Percentiles rank a stretch among this genome's conserved stretches.
These are phyloP conservation scores for Yarrowia keelungensis DNA, from an alignment of 805 yeast genomes.

Conservation along the genomic window DNA sequence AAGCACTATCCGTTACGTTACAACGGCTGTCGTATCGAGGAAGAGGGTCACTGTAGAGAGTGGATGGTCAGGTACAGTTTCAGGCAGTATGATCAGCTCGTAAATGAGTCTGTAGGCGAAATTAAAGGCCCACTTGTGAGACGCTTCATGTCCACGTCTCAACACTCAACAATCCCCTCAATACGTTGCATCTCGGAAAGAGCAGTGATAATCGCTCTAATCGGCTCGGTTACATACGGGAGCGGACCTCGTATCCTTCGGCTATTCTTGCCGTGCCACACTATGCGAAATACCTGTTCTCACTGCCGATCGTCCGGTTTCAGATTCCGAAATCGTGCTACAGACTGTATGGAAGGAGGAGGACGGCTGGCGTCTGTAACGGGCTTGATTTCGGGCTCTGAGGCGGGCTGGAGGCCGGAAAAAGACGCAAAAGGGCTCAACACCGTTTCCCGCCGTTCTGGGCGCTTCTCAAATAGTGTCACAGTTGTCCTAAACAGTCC, in stretches of 20 bases:
- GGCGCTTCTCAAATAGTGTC: constrained; percentile 3
- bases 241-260: not conserved
- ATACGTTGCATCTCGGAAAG: too few relatives aligned
- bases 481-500: not conserved
- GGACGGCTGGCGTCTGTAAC: not conserved
- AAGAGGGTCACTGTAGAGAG: not conserved
- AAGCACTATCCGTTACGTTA: not conserved
- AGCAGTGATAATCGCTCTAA: too few relatives aligned
- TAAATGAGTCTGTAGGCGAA: too few relatives aligned
- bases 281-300: not conserved
- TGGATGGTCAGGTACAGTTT: too few relatives aligned
- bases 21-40: not conserved
- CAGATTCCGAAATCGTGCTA: constrained; percentile 12
- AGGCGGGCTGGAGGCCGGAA: not conserved
- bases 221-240: too few relatives aligned
- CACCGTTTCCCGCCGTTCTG: not conserved
- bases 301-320: constrained; percentile 22
- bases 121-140: too few relatives aligned
- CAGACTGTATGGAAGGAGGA: not conserved
- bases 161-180: too few relatives aligned
- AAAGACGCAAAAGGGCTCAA: not conserved
- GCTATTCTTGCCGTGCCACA: not conserved
- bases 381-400: not conserved
- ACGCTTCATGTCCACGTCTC: too few relatives aligned
- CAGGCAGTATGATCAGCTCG: too few relatives aligned